Base-by-base conservation (phyloP, 805 yeast species). In the Saccharomycopsis sp. region DNA sequence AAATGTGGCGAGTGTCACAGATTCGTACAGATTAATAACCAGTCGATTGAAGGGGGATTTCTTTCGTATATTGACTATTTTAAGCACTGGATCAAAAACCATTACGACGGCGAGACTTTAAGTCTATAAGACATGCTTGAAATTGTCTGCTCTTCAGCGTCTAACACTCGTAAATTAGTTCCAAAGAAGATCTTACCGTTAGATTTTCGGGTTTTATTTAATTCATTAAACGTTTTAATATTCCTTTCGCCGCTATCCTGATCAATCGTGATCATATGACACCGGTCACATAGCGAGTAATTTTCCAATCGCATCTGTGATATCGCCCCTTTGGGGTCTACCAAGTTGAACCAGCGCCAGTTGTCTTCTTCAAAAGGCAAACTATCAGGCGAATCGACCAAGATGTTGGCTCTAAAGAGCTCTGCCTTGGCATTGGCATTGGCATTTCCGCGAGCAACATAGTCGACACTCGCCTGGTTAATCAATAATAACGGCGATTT, bases 201-300 rank as follows among this genome's bases (percentile, higher is more conserved):
- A 3, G 62, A 52, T 55, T 73, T 72, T 24, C 80, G 65, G 25
- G 57, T 63, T 58, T 68, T 67, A 7, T 73, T 68, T 20, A 77
- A 63, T 24, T 69, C 68, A 55, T 68, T 64, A 57, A 69, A 75
- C 12, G 77, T 71, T 9, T 63, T 62, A 3, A 68, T 57, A 59
- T 73, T 73, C 24, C 67, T 57, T 19, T 61, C 59, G 1, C 80
- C 80, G n/a, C 71, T 66, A 3, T 65, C 66, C 14, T 64, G 64
- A 22, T 75, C 72, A 12, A 76, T 71, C 2, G 78, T 72, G n/a
- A 77, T 70, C 80, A 77, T 76, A 55, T 73, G 74, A 61, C 81
- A 77, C 47, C 81, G 63, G 22, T 73, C 69, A 59, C 81, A 77
- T 34, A 65, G 52, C 60, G 67, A 54, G 64, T 74, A 22, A 59